A percentile compares a stretch with the other conserved stretches of the same genome.
Evolutionary conservation across 2,329 filamentous ascomycete genomes (phyloP).

Genomic region (Apiospora malaysiana): DNA sequence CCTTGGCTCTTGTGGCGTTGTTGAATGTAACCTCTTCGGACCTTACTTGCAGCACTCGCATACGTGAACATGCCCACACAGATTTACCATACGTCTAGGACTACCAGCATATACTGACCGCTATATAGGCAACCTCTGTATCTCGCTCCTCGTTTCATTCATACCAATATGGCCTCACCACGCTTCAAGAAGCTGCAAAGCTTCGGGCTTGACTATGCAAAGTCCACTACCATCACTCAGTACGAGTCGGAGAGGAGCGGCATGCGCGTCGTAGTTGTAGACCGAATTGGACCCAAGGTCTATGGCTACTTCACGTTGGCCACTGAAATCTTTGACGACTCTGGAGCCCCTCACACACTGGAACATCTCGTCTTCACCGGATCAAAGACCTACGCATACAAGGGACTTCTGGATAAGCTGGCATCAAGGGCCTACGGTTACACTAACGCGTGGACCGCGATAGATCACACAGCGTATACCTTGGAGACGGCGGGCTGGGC

Average conservation of each 20-base stretch:
- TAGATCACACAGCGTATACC: slow-evolving; percentile 95
- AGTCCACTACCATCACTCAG: slow-evolving; percentile 79
- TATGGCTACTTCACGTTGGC: slow-evolving; percentile 94
- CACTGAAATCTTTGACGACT: slow-evolving; percentile 97
- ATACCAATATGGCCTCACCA: slow-evolving; percentile 59
- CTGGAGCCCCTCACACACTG: slow-evolving; percentile 87
- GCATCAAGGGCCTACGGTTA: slow-evolving; percentile 90
- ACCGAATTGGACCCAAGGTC: slow-evolving; percentile 93
- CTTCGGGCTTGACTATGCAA: slow-evolving; percentile 90
- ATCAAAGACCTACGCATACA: slow-evolving; percentile 91
- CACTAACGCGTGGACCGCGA: slow-evolving; percentile 97
- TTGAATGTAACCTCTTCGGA: not conserved
- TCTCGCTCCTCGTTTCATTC: not conserved
- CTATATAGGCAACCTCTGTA: not conserved
- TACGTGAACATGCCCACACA: not conserved
- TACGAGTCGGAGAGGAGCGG: slow-evolving; percentile 96
- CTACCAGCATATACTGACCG: not conserved
- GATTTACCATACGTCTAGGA: not conserved
- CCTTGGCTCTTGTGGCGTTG: not conserved
- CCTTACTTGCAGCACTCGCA: not conserved
- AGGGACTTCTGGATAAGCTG: slow-evolving; percentile 92
- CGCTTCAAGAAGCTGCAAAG: slow-evolving; percentile 85
- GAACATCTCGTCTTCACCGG: slow-evolving; percentile 88
- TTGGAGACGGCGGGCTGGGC: slow-evolving; percentile 96
- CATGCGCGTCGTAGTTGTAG: slow-evolving; percentile 91